Evolutionary conservation across 2,329 filamentous ascomycete genomes (phyloP), one percentile per base, ranked within the genome.

Genomic region (Elsinoe perseae): DNA sequence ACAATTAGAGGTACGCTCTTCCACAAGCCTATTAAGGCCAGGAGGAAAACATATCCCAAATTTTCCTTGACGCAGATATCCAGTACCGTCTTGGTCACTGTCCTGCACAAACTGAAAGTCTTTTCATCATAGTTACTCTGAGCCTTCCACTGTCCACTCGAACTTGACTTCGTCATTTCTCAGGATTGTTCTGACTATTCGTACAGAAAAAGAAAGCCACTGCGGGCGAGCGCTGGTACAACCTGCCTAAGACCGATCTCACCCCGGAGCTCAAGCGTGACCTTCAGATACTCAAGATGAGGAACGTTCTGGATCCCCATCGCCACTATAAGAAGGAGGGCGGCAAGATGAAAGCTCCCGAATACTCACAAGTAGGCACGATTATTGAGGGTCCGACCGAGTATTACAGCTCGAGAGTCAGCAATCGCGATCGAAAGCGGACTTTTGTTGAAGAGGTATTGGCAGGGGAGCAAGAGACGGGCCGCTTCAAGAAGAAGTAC

Each of bases 371-470:
- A 65, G 82, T 95, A 25, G 93, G 92, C 57, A 92, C 88, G 4
- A 82, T 98, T 58, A 80, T 96, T 56, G 86, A 95, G 65, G 91
- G 91, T 1, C 85, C 90, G 1, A 91, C 89, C 1, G 92, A 97
- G 66, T 95, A 85, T 73, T 89, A 85, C 75, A 91, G 80, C 66
- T 81, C 83, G 18, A 83, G 92, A 56, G 78, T 97, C 59, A 83
- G 85, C 57, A 92, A 90, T 70, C 95, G 89, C 72, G 88, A 97
- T 64, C 82, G 89, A 63, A 95, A 95, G 75, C 81, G 80, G 64
- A 96, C 87, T 0, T 83, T 98, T 57, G 82, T 93, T 1, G 89
- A 95, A 61, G 90, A 96, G 68, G 81, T 93, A 2, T 75, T 96
- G 63, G 81, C 83, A 21, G 75, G 79, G 42, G 85, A 89, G 69